These are phyloP conservation scores for Adenanthera pavonina DNA, from an alignment of 306 rosid species.

Conservation along the genomic window DNA sequence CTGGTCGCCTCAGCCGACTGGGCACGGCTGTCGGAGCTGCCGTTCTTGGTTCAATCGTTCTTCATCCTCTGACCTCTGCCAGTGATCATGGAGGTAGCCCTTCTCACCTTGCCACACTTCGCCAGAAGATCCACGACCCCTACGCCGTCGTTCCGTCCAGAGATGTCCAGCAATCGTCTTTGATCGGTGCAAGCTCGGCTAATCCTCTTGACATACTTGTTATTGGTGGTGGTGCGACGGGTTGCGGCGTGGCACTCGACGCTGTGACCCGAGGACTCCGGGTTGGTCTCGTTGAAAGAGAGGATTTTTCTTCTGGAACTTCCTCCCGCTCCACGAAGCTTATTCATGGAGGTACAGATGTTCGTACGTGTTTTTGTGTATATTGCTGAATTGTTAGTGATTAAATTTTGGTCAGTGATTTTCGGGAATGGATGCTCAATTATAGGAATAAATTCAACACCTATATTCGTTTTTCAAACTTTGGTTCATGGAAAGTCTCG, in stretches of 20 bases:
- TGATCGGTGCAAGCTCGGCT: conserved; percentile 59
- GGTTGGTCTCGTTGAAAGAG: conserved; percentile 95
- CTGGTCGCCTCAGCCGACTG: conserved; percentile 64
- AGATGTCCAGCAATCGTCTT: conserved; percentile 64
- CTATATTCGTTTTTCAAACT: neutral
- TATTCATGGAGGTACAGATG: conserved; percentile 84
- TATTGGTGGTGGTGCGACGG: conserved; percentile 98
- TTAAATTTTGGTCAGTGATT: neutral
- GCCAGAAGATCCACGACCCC: conserved; percentile 61
- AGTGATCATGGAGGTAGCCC: conserved; percentile 54
- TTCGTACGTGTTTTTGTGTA: conserved; percentile 1
- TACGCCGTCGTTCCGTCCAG: conserved; percentile 69
- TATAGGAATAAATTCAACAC: neutral
- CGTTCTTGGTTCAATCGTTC: conserved; percentile 59
- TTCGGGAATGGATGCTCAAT: neutral
- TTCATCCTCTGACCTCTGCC: conserved; percentile 56
- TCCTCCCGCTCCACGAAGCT: conserved; percentile 98
- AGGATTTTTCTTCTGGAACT: conserved; percentile 94
- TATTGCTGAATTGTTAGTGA: neutral
- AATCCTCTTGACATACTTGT: conserved; percentile 90
- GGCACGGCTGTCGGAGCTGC: conserved; percentile 52
- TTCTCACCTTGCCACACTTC: conserved; percentile 43
- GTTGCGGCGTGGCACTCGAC: conserved; percentile 81
- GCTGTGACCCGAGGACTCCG: conserved; percentile 92
- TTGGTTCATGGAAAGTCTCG: neutral